Percentiles rank a stretch among this genome's conserved stretches.
These are phyloP conservation scores for Neckera pumila DNA, from an alignment of 225 moss, liverwort and hornwort genomes.

Conservation along the genomic window DNA sequence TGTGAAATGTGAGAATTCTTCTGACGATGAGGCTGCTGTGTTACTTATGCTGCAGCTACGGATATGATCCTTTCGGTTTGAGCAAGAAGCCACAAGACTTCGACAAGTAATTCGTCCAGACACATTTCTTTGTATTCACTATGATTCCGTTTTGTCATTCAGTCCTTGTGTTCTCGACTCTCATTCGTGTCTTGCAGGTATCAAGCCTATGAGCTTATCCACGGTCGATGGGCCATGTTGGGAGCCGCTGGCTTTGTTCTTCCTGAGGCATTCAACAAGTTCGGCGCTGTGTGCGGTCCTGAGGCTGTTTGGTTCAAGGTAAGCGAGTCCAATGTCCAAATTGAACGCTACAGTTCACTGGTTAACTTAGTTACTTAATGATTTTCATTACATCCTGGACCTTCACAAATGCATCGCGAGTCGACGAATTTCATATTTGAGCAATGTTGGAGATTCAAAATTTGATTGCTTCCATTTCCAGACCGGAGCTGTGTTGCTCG, in stretches of 20 bases:
- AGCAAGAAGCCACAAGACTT: conserved; percentile 57
- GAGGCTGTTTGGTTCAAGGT: conserved; percentile 83
- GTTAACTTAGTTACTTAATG: neutral
- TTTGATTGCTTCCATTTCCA: neutral
- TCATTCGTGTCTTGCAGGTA: conserved; percentile 12
- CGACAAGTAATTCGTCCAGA: conserved; percentile 11
- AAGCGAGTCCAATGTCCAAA: neutral
- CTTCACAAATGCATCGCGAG: too few relatives aligned
- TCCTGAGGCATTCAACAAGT: conserved; percentile 83
- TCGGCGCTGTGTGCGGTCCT: conserved; percentile 65
- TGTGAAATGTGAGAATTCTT: neutral
- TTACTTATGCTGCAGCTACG: conserved; percentile 26
- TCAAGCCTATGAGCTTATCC: conserved; percentile 73
- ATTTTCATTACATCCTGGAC: neutral
- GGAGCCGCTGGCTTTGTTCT: conserved; percentile 71
- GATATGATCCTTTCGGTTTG: conserved; percentile 64
- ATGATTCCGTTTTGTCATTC: neutral
- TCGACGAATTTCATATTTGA: neutral
- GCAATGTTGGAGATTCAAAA: neutral
- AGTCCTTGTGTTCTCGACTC: too few relatives aligned
- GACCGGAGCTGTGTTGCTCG: conserved; percentile 48
- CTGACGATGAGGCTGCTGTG: neutral
- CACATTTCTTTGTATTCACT: neutral
- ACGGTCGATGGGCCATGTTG: conserved; percentile 76
- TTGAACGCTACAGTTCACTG: neutral